A percentile compares a stretch with the other conserved stretches of the same genome.
phyloP scores from a whole-genome alignment of 2,329 filamentous ascomycete genomes.

The Magnaporthales sp. region DNA sequence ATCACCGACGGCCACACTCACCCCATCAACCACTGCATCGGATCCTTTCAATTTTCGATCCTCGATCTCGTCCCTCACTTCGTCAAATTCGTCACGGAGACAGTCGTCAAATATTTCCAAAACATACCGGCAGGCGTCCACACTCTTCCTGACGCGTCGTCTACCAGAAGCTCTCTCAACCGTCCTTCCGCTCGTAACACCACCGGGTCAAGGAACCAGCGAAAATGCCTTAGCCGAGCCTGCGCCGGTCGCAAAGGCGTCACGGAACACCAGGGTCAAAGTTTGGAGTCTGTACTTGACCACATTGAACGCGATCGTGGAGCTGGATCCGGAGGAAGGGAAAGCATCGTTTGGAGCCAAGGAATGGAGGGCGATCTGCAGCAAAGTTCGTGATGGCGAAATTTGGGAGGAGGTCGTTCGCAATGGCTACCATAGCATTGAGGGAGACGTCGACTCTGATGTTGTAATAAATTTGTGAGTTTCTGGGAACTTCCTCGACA shows the following conservation, averaged over 20 bases:
- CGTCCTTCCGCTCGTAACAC: slow-evolving; percentile 71
- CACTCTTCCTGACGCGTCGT: slow-evolving; percentile 88
- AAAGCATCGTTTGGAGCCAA: slow-evolving; percentile 79
- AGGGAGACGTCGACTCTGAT: slow-evolving; percentile 88
- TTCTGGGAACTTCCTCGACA: neutral
- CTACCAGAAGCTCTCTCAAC: slow-evolving; percentile 83
- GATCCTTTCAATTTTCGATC: slow-evolving; percentile 44
- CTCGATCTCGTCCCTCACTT: slow-evolving; percentile 47
- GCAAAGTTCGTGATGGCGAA: slow-evolving; percentile 77
- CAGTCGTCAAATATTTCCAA: slow-evolving; percentile 72
- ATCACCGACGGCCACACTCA: slow-evolving; percentile 33
- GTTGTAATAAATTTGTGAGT: slow-evolving; percentile 81
- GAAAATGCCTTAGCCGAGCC: slow-evolving; percentile 32
- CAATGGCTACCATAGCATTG: slow-evolving; percentile 78
- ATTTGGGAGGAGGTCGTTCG: slow-evolving; percentile 93
- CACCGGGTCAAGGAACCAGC: slow-evolving; percentile 26
- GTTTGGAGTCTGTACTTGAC: slow-evolving; percentile 97
- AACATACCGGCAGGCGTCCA: slow-evolving; percentile 87
- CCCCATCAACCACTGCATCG: slow-evolving; percentile 29
- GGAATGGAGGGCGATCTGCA: slow-evolving; percentile 74
- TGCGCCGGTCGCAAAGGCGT: slow-evolving; percentile 72
- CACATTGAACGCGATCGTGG: slow-evolving; percentile 81
- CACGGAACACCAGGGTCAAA: slow-evolving; percentile 78
- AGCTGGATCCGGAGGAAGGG: slow-evolving; percentile 82
- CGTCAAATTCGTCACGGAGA: slow-evolving; percentile 54